phyloP scores from a whole-genome alignment of 106 monocot species.

The Dactylorhiza incarnata region DNA sequence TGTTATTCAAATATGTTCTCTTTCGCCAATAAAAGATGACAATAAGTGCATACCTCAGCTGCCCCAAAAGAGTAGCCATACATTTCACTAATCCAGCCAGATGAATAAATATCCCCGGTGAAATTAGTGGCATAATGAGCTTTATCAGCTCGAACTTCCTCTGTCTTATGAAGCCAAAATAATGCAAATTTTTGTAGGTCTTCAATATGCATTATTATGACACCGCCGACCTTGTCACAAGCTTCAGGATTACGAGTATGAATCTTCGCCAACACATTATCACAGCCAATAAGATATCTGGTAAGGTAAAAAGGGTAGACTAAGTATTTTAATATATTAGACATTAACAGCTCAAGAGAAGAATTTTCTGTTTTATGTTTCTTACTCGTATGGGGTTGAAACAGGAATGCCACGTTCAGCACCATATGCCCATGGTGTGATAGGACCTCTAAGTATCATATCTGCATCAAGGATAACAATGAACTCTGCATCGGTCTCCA shows the following conservation, averaged over 20 bases:
- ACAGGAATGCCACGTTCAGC: constrained; percentile 79
- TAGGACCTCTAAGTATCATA: constrained; percentile 94
- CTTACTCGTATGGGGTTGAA: constrained; percentile 98
- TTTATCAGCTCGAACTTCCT: constrained; percentile 96
- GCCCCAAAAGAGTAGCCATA: constrained; percentile 99
- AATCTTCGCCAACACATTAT: constrained; percentile 76
- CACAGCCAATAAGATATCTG: constrained; percentile 97
- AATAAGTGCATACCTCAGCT: constrained; percentile 64
- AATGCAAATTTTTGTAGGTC: constrained; percentile 86
- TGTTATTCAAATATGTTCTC: neutral
- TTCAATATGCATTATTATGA: constrained; percentile 98
- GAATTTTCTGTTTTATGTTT: neutral
- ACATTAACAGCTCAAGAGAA: neutral
- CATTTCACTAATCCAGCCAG: constrained; percentile 99
- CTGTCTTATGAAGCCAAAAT: constrained; percentile 93
- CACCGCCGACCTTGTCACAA: constrained; percentile 99
- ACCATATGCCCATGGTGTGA: constrained; percentile 97
- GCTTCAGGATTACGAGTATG: constrained; percentile 86
- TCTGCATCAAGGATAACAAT: constrained; percentile 96
- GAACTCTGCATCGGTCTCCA: constrained; percentile 78
- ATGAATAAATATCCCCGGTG: constrained; percentile 78
- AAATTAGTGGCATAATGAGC: constrained; percentile 90
- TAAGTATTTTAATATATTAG: neutral
- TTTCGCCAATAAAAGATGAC: neutral
- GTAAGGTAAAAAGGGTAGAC: neutral